These are phyloP conservation scores for Aurantiochytrium sp. DNA, from an alignment of 108 stramenopile species.

Conservation along the genomic window DNA sequence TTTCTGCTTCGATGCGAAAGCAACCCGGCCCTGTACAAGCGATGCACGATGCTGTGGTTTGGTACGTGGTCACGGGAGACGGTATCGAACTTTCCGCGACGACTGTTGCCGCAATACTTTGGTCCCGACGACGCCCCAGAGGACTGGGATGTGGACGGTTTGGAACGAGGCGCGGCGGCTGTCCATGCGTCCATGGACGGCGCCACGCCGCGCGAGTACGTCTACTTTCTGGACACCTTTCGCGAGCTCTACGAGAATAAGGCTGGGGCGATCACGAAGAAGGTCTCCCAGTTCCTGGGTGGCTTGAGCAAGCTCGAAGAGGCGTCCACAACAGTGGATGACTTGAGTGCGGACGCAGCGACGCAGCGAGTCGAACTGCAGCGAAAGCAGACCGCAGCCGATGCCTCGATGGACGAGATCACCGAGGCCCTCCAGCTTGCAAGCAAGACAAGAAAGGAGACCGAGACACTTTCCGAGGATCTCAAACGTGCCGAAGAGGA, in stretches of 20 bases:
- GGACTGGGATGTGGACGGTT: neutral
- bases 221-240: conserved; percentile 39
- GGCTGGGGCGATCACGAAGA: conserved; percentile 7
- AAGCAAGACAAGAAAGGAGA: conserved; percentile 37
- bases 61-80: conserved; percentile 37
- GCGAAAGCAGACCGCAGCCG: conserved; percentile 46
- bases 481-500: conserved; percentile 37
- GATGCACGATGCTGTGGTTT: conserved; percentile 47
- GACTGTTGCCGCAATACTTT: neutral
- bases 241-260: neutral
- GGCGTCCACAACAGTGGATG: conserved; percentile 45
- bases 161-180: neutral
- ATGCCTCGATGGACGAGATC: conserved; percentile 58
- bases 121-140: neutral
- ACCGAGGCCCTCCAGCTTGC: conserved; percentile 47
- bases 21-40: conserved; percentile 54
- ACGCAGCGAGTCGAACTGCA: conserved; percentile 37
- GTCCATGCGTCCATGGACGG: neutral
- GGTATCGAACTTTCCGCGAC: conserved; percentile 23
- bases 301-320: conserved; percentile 52
- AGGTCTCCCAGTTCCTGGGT: conserved; percentile 39
- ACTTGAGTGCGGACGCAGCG: conserved; percentile 41
- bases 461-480: conserved; percentile 37
- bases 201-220: conserved; percentile 43
- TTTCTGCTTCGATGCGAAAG: conserved; percentile 45